Percentiles rank a stretch among this genome's conserved stretches.
Conservation (phyloP, 1,139 yeast species). For the Nakaseomyces uthaithaninus region DNA sequence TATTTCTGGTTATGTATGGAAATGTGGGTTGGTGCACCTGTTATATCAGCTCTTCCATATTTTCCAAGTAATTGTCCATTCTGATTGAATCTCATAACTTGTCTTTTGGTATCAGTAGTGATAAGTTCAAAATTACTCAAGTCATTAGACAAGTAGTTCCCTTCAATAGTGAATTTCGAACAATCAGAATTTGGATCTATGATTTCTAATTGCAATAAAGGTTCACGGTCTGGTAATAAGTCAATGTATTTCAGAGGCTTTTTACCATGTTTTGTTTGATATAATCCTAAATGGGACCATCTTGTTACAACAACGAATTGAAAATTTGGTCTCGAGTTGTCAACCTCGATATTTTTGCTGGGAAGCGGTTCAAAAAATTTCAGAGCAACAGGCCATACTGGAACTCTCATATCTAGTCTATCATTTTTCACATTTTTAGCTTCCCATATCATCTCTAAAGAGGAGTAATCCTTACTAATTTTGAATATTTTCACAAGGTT, state of each 20-base stretch:
- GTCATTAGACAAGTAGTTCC: conserved; percentile 17
- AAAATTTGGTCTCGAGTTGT: conserved; percentile 22
- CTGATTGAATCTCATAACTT: conserved; percentile 46
- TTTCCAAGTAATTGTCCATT: conserved; percentile 38
- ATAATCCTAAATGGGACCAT: conserved; percentile 40
- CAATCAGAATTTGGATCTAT: conserved; percentile 6
- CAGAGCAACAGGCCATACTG: conserved; percentile 44
- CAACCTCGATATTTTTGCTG: conserved; percentile 21
- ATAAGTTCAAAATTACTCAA: conserved; percentile 18
- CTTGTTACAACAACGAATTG: conserved; percentile 54
- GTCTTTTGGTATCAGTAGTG: conserved; percentile 26
- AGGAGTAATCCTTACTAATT: conserved; percentile 29
- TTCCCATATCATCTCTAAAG: conserved; percentile 38
- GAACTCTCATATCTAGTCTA: conserved; percentile 55
- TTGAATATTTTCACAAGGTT: conserved; percentile 50
- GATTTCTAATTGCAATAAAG: conserved; percentile 20
- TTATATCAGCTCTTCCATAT: conserved; percentile 37
- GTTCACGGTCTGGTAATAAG: conserved; percentile 33
- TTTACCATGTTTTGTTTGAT: conserved; percentile 51
- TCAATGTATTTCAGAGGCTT: conserved; percentile 43
- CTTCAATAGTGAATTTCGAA: conserved; percentile 14
- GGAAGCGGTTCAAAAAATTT: conserved; percentile 35
- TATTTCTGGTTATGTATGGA: conserved; percentile 20
- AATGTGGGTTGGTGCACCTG: conserved; percentile 37
- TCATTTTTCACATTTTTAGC: conserved; percentile 64